Conservation (phyloP, 768 basidiomycete species). For the Phlebiopsis gigantea region DNA sequence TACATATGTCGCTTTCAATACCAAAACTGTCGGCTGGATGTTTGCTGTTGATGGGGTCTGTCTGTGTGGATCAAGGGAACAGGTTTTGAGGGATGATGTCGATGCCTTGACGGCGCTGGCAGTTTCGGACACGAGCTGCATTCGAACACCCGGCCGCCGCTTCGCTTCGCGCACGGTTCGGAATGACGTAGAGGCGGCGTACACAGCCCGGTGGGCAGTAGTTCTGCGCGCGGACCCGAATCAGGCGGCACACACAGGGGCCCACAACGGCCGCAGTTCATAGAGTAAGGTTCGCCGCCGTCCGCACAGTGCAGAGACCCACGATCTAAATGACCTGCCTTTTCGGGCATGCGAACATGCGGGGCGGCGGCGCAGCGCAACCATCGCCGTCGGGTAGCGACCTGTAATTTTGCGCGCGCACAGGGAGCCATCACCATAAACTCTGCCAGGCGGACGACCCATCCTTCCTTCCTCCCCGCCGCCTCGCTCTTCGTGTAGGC, state of each 20-base stretch:
- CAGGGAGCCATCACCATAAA: not conserved
- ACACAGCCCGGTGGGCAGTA: not conserved
- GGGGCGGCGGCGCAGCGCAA: not conserved
- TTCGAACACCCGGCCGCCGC: too few species aligned
- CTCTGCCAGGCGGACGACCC: not conserved
- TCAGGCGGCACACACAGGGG: not conserved
- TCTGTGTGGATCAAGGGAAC: not conserved
- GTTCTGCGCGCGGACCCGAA: not conserved
- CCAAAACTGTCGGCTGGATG: too few species aligned
- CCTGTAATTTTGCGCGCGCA: not conserved
- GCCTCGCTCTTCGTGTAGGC: not conserved
- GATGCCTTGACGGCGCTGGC: too few species aligned
- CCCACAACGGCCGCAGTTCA: not conserved
- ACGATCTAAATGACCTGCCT: not conserved
- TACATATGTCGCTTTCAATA: not conserved
- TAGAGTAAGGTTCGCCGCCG: not conserved
- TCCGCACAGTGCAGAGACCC: not conserved
- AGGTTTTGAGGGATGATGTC: not conserved
- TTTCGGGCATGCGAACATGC: not conserved
- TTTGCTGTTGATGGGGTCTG: too few species aligned
- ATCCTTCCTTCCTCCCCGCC: not conserved
- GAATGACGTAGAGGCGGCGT: too few species aligned
- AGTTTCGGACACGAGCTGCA: too few species aligned
- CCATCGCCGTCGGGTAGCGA: constrained; percentile 1
- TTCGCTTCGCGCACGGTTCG: too few species aligned